A percentile compares a stretch with the other conserved stretches of the same genome.
Evolutionary conservation across 78 protist genomes (phyloP).

Genomic region (Dictyostelium intermedium): DNA sequence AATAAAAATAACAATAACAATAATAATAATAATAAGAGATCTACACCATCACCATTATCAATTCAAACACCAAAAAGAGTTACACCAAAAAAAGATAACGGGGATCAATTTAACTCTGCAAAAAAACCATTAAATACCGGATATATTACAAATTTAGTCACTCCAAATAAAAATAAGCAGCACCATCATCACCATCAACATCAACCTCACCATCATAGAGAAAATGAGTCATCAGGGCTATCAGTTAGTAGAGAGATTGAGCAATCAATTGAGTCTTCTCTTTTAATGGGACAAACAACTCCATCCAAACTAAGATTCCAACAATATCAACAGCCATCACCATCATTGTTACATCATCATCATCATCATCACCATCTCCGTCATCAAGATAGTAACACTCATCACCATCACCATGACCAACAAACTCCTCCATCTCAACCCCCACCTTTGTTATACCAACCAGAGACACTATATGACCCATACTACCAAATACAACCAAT

Average conservation of each 20-base stretch:
- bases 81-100: neutral
- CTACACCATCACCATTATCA: neutral
- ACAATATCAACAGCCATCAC: neutral
- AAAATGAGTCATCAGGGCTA: neutral
- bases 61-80: neutral
- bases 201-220: neutral
- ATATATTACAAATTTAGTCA: neutral
- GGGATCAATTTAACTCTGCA: neutral
- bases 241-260: slow-evolving; percentile 17
- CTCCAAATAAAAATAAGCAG: neutral
- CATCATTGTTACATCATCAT: neutral
- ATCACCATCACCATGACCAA: neutral
- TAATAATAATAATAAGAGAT: neutral
- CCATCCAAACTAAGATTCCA: neutral
- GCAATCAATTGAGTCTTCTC: neutral
- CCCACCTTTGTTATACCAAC: neutral
- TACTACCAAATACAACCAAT: neutral
- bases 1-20: neutral
- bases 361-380: neutral
- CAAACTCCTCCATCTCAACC: neutral
- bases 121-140: neutral
- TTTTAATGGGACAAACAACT: neutral
- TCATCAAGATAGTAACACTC: neutral
- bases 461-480: neutral
- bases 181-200: neutral